phyloP scores from a whole-genome alignment of 2,329 filamentous ascomycete species.

The Neonectria coccinea region DNA sequence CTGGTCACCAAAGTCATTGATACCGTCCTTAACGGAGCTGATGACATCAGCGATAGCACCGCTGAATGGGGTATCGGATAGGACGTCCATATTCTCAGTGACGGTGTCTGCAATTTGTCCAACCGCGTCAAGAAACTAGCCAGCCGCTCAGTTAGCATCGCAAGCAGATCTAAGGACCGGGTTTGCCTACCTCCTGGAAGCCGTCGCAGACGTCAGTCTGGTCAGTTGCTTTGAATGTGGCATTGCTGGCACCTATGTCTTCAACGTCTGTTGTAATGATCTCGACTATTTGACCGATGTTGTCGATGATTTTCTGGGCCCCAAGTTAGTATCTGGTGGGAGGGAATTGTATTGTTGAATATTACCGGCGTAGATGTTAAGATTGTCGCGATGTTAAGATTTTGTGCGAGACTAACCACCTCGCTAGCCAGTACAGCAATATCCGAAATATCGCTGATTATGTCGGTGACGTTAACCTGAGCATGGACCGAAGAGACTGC shows the following conservation, averaged over 20 bases:
- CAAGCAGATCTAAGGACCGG: not conserved
- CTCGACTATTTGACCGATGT: not conserved
- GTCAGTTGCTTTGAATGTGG: not conserved
- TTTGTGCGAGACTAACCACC: not conserved
- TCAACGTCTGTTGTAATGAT: not conserved
- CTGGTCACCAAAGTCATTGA: conserved; percentile 5
- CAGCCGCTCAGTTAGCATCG: not conserved
- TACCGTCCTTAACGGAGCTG: not conserved
- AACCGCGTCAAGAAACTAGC: not conserved
- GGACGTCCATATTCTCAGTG: conserved; percentile 1
- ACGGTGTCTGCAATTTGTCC: conserved; percentile 8
- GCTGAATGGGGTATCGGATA: not conserved
- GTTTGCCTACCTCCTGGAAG: not conserved
- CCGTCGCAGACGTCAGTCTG: not conserved
- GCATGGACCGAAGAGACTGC: not conserved
- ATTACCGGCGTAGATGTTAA: not conserved
- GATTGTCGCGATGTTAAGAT: not conserved
- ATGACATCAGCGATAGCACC: conserved; percentile 3
- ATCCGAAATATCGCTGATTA: not conserved
- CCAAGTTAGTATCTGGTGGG: not conserved
- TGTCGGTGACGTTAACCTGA: not conserved
- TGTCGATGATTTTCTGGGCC: not conserved
- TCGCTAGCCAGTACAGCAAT: not conserved
- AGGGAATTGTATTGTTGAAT: not conserved
- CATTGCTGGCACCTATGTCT: not conserved